These are phyloP conservation scores for Thalassia testudinum DNA, from an alignment of 116 monocot genomes.

Conservation along the genomic window DNA sequence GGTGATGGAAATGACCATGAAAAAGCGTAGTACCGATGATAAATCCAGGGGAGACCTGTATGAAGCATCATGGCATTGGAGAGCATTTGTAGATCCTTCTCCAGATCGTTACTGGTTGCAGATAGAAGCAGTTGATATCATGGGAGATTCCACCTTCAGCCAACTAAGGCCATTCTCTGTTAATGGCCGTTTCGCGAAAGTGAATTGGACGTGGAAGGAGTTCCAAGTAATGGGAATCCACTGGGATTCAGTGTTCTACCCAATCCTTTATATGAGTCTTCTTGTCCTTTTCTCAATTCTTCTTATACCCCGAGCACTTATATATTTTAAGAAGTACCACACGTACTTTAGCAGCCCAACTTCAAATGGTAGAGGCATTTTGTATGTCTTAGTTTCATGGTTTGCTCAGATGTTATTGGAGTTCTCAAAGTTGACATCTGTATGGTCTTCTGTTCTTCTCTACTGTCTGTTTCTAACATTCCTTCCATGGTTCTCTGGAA, in stretches of 20 bases:
- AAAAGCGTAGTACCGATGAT: slow-evolving; percentile 34
- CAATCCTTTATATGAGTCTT: slow-evolving; percentile 31
- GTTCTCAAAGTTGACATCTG: slow-evolving; percentile 32
- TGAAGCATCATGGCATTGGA: slow-evolving; percentile 70
- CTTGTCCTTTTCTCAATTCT: slow-evolving; percentile 44
- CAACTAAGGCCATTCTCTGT: slow-evolving; percentile 78
- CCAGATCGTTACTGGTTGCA: slow-evolving; percentile 83
- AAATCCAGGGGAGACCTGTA: slow-evolving; percentile 61
- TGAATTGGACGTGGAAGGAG: slow-evolving; percentile 84
- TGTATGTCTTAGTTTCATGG: slow-evolving; percentile 10
- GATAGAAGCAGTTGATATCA: slow-evolving; percentile 66
- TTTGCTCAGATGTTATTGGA: slow-evolving; percentile 41
- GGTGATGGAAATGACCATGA: slow-evolving; percentile 65
- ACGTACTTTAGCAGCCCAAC: slow-evolving; percentile 14
- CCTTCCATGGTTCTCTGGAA: slow-evolving; percentile 79
- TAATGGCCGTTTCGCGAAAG: slow-evolving; percentile 52
- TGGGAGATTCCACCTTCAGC: slow-evolving; percentile 40
- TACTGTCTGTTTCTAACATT: slow-evolving; percentile 59
- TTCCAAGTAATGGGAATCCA: slow-evolving; percentile 87
- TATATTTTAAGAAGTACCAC: slow-evolving; percentile 21
- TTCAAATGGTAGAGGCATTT: slow-evolving; percentile 12
- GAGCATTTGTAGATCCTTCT: slow-evolving; percentile 68
- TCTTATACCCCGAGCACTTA: slow-evolving; percentile 38
- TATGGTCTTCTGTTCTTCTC: slow-evolving; percentile 48
- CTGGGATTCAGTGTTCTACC: slow-evolving; percentile 57